Evolutionary conservation across 768 basidiomycete genomes (phyloP).

Genomic region (Chalciporus piperatus): DNA sequence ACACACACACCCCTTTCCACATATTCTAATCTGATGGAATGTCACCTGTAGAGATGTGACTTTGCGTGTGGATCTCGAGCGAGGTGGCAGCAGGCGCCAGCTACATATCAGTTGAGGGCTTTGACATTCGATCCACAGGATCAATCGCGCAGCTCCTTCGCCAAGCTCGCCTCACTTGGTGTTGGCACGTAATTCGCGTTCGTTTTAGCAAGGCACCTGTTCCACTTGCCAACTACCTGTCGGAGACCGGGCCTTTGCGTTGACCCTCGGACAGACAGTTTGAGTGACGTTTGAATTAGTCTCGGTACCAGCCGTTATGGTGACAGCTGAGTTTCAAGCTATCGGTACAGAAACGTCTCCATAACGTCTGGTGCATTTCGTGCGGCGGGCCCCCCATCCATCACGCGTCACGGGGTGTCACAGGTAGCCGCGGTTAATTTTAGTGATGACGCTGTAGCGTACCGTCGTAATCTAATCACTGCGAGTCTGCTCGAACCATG

Average conservation of each 20-base stretch:
- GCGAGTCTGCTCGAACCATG: no score
- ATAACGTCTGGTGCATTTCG: no score
- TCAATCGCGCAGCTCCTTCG: neutral
- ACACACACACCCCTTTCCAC: no score
- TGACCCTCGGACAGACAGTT: conserved; percentile 5
- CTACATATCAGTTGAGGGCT: neutral
- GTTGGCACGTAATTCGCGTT: conserved; percentile 11
- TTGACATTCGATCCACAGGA: neutral
- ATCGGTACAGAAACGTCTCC: no score
- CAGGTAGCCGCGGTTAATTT: no score
- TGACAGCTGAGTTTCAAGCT: no score
- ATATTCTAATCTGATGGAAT: neutral
- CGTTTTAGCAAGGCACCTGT: conserved; percentile 6
- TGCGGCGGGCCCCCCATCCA: no score
- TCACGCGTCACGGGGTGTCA: no score
- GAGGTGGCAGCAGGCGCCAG: no score
- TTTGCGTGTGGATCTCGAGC: neutral
- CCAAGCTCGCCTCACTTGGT: conserved; percentile 9
- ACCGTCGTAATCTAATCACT: no score
- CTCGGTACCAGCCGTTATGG: no score
- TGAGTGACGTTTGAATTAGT: neutral
- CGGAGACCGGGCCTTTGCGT: conserved; percentile 12
- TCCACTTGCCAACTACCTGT: conserved; percentile 5
- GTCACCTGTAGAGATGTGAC: neutral
- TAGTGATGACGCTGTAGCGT: no score